A percentile compares a stretch with the other conserved stretches of the same genome.
phyloP scores from a whole-genome alignment of 345 rosid genomes.

The Populus davidiana region DNA sequence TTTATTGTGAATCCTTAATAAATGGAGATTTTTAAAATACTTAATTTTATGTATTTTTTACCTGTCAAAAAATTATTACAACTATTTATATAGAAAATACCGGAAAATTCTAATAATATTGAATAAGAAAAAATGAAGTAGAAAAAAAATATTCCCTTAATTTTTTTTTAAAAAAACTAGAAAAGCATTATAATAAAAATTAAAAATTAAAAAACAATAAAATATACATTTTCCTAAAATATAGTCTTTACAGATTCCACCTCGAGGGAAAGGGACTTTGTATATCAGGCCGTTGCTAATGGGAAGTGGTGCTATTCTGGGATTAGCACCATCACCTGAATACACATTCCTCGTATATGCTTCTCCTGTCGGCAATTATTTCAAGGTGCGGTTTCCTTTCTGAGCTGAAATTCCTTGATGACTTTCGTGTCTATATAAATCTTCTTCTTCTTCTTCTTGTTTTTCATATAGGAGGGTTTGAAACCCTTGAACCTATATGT shows the following conservation, averaged over 20 bases:
- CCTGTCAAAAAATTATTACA: no score
- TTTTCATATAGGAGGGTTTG: constrained; percentile 22
- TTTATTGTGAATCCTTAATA: no score
- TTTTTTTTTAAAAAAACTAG: no score
- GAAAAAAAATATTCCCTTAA: no score
- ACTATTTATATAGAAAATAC: no score
- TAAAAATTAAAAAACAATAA: neutral
- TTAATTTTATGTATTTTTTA: no score
- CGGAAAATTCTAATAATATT: no score
- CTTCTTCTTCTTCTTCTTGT: no score
- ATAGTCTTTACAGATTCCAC: constrained; percentile 35
- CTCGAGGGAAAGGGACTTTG: constrained; percentile 50
- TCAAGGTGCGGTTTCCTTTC: constrained; percentile 49
- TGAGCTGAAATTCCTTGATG: neutral
- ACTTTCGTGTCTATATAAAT: neutral
- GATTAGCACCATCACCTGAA: constrained; percentile 47
- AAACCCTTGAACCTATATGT: constrained; percentile 25
- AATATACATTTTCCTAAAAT: neutral
- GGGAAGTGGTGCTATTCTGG: constrained; percentile 49
- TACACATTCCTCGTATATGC: constrained; percentile 51
- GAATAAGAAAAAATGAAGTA: no score
- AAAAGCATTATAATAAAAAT: neutral
- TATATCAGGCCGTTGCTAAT: constrained; percentile 50
- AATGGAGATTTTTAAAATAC: no score
- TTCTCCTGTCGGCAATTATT: constrained; percentile 79